These are phyloP conservation scores for Mycena kentingensis DNA, from an alignment of 768 basidiomycete species.

Conservation along the genomic window DNA sequence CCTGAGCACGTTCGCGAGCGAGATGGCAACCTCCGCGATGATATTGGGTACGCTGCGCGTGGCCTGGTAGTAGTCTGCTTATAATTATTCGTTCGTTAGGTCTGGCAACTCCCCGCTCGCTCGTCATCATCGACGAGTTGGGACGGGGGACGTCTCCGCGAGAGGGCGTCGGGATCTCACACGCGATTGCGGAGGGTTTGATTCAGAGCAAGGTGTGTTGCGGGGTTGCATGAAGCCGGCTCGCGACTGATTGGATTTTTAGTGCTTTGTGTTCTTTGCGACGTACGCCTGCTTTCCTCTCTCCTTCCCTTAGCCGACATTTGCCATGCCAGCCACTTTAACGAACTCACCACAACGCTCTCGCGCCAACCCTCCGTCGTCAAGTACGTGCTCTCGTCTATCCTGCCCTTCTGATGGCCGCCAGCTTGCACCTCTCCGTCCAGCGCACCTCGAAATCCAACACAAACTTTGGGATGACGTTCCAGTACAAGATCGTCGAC, in stretches of 20 bases:
- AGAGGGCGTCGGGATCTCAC: conserved; percentile 81
- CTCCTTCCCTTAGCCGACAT: conserved; percentile 5
- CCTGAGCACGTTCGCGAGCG: conserved; percentile 91
- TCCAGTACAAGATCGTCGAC: conserved; percentile 85
- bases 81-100: conserved; percentile 42
- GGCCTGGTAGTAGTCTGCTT: not conserved
- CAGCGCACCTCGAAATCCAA: conserved; percentile 58
- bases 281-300: conserved; percentile 50
- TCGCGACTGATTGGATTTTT: not conserved
- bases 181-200: conserved; percentile 80
- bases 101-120: conserved; percentile 63
- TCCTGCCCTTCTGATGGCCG: not conserved
- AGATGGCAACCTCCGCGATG: conserved; percentile 93
- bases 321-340: conserved; percentile 84
- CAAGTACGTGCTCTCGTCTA: conserved; percentile 53
- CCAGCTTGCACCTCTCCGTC: conserved; percentile 82
- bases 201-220: conserved; percentile 66
- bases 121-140: conserved; percentile 92
- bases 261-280: conserved; percentile 86
- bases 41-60: conserved; percentile 61
- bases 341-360: conserved; percentile 76
- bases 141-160: conserved; percentile 88
- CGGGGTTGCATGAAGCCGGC: not conserved
- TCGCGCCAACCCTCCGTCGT: conserved; percentile 77
- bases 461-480: conserved; percentile 66